Evolutionary conservation across 352 stramenopile species (phyloP).

Genomic region (Pythium brassicae): DNA sequence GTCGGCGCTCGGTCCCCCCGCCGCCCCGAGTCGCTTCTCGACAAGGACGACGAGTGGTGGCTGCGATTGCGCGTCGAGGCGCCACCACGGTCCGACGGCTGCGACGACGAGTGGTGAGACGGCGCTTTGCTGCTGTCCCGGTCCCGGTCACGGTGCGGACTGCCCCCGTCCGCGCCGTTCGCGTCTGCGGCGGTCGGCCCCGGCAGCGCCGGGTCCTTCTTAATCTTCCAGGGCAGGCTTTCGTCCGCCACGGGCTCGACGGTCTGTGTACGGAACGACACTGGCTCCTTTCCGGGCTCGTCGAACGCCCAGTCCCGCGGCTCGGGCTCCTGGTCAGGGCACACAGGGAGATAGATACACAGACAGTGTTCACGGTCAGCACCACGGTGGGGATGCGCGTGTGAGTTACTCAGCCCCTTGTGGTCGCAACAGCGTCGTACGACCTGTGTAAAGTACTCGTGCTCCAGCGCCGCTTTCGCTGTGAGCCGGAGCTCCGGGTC

Average conservation of each 20-base stretch:
- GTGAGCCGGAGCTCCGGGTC: slow-evolving; percentile 89
- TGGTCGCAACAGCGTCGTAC: slow-evolving; percentile 27
- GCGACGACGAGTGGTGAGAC: slow-evolving; percentile 13
- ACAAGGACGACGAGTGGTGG: slow-evolving; percentile 35
- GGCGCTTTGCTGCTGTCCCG: slow-evolving; percentile 20
- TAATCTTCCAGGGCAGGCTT: slow-evolving; percentile 59
- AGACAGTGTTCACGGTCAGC: not conserved
- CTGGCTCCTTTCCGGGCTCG: slow-evolving; percentile 80
- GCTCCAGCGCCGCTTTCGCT: slow-evolving; percentile 87
- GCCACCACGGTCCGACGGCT: slow-evolving; percentile 15
- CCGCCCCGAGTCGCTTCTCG: slow-evolving; percentile 25
- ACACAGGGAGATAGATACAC: too few relatives aligned
- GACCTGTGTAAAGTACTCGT: slow-evolving; percentile 93
- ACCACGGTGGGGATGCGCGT: too few relatives aligned
- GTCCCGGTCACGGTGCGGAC: slow-evolving; percentile 25
- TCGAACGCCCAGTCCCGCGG: slow-evolving; percentile 85
- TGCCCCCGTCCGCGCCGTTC: slow-evolving; percentile 21
- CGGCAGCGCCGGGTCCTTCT: slow-evolving; percentile 31
- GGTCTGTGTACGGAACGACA: slow-evolving; percentile 82
- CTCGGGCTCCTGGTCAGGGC: slow-evolving; percentile 75
- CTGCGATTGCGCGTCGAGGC: slow-evolving; percentile 34
- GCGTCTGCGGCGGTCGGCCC: slow-evolving; percentile 8
- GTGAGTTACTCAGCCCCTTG: too few relatives aligned
- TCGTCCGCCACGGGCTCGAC: slow-evolving; percentile 78
- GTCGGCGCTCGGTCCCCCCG: slow-evolving; percentile 39